phyloP scores from a whole-genome alignment of 1,284 basidiomycete species.

The Moesziomyces antarcticus region DNA sequence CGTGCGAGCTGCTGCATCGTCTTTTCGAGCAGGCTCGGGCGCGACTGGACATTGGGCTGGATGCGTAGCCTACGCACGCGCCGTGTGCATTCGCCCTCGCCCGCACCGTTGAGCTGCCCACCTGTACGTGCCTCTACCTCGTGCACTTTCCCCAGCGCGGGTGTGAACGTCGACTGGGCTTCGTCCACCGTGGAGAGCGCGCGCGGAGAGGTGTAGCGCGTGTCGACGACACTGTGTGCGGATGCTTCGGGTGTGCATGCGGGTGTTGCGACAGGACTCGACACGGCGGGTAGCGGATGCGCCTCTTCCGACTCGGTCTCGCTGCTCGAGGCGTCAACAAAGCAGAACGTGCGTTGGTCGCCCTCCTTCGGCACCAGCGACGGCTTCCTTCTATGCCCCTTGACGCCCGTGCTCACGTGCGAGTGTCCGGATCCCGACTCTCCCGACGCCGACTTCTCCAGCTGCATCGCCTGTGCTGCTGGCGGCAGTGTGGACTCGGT shows the following conservation, averaged over 20 bases:
- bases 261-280: conserved; percentile 1
- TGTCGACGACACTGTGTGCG: not conserved
- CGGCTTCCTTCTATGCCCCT: conserved; percentile 16
- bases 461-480: conserved; percentile 5
- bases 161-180: no score
- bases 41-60: conserved; percentile 32
- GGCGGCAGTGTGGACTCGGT: conserved; percentile 27
- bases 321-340: conserved; percentile 24
- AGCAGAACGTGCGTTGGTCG: conserved; percentile 41
- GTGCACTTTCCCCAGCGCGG: no score
- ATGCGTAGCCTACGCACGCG: conserved; percentile 27
- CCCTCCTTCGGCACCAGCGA: conserved; percentile 31
- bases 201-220: no score
- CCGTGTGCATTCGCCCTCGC: conserved; percentile 5
- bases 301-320: conserved; percentile 18
- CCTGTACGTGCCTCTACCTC: no score
- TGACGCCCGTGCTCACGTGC: not conserved
- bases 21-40: conserved; percentile 25
- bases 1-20: conserved; percentile 24
- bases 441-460: not conserved
- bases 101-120: not conserved
- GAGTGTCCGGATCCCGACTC: not conserved
- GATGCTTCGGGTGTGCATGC: conserved; percentile 1
- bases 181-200: no score
- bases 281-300: not conserved